Conservation (phyloP, 2,329 filamentous ascomycete species). For the Tolypocladium amazonense region DNA sequence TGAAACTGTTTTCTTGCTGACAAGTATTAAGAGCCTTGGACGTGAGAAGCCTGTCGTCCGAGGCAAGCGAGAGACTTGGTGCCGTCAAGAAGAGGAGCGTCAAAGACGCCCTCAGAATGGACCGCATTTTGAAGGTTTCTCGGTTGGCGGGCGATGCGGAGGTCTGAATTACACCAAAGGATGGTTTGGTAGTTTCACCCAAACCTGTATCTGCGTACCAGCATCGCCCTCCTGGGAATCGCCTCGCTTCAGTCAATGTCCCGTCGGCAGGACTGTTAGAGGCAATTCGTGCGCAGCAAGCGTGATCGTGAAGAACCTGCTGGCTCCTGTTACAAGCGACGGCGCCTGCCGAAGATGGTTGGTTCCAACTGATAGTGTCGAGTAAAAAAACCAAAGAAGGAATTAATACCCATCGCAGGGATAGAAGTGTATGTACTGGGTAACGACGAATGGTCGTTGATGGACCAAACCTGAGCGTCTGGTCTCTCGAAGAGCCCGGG, state of each 20-base stretch:
- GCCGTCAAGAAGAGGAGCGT: neutral
- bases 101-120: neutral
- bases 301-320: neutral
- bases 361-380: neutral
- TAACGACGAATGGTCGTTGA: neutral
- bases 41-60: neutral
- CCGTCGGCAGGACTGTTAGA: too few species aligned
- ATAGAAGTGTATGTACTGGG: too few species aligned
- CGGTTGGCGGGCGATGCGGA: neutral
- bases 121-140: neutral
- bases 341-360: neutral
- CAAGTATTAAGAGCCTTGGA: neutral
- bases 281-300: neutral
- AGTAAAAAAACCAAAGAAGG: too few species aligned
- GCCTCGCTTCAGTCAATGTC: neutral
- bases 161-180: neutral
- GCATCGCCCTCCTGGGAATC: neutral
- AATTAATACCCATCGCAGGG: too few species aligned
- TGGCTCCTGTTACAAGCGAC: neutral
- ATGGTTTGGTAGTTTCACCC: neutral
- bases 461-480: neutral
- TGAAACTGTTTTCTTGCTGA: neutral
- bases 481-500: neutral
- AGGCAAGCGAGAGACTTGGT: neutral
- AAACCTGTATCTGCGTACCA: neutral